These are phyloP conservation scores for Emmonsia crescens DNA, from an alignment of 2,329 filamentous ascomycete species.

Conservation along the genomic window DNA sequence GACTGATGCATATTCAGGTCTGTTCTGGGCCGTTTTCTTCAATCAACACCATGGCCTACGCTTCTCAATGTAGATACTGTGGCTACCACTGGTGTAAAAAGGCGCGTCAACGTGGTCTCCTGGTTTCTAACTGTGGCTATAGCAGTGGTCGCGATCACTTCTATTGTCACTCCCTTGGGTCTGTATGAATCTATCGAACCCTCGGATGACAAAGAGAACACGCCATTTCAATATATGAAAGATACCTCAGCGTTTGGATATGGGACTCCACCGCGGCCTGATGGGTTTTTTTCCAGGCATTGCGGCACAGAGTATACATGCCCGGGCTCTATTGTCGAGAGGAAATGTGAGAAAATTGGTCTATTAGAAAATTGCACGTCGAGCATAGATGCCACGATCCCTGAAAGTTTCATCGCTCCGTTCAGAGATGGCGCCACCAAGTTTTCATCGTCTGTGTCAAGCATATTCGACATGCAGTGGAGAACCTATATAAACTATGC, in stretches of 20 bases:
- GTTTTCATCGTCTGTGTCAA: slow-evolving; percentile 27
- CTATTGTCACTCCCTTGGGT: slow-evolving; percentile 38
- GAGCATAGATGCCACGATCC: slow-evolving; percentile 22
- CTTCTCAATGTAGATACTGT: slow-evolving; percentile 33
- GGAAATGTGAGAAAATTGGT: slow-evolving; percentile 3
- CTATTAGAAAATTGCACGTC: slow-evolving; percentile 12
- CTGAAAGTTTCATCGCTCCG: slow-evolving; percentile 22
- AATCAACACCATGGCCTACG: slow-evolving; percentile 34
- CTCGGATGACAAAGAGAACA: slow-evolving; percentile 6
- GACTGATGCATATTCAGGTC: slow-evolving; percentile 18
- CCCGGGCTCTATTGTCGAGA: slow-evolving; percentile 14
- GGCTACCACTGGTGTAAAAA: slow-evolving; percentile 23
- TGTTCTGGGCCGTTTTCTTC: slow-evolving; percentile 26
- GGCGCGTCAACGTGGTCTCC: slow-evolving; percentile 16
- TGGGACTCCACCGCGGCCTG: slow-evolving; percentile 28
- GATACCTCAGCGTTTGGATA: slow-evolving; percentile 30
- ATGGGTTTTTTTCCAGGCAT: slow-evolving; percentile 22
- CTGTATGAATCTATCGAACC: slow-evolving; percentile 30
- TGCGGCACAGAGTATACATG: slow-evolving; percentile 19
- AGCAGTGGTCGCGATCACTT: slow-evolving; percentile 29
- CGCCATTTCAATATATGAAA: slow-evolving; percentile 28
- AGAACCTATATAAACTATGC: slow-evolving; percentile 17
- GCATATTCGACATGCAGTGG: slow-evolving; percentile 36
- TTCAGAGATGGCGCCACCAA: slow-evolving; percentile 27
- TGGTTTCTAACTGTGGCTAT: slow-evolving; percentile 20